These are phyloP conservation scores for Tricladium varicosporioides DNA, from an alignment of 2,329 filamentous ascomycete genomes.

Conservation along the genomic window DNA sequence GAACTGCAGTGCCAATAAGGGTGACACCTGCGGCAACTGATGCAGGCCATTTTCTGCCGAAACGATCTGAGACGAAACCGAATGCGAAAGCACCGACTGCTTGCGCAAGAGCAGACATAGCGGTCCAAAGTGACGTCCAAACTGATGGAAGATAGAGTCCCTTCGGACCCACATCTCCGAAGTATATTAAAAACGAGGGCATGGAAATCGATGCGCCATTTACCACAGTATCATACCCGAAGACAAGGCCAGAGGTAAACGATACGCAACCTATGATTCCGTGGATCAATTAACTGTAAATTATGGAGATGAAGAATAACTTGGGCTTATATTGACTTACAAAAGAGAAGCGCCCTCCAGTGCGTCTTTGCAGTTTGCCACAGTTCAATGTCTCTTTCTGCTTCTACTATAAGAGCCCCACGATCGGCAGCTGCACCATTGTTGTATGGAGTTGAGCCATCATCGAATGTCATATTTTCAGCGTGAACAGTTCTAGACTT, in stretches of 20 bases:
- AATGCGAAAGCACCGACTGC: background rate
- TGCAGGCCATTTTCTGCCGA: constrained; percentile 1
- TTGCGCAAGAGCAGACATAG: constrained; percentile 4
- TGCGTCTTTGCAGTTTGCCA: background rate
- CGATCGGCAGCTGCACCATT: background rate
- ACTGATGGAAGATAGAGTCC: constrained; percentile 4
- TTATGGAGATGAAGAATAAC: too few relatives aligned
- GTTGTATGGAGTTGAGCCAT: background rate
- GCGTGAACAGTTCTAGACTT: background rate
- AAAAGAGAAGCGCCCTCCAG: background rate
- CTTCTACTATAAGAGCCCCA: background rate
- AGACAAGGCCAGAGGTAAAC: background rate
- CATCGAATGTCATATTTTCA: background rate
- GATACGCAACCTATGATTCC: background rate
- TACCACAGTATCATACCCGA: constrained; percentile 3
- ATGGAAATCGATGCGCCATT: constrained; percentile 6
- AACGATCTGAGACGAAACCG: constrained; percentile 1
- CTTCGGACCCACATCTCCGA: constrained; percentile 16
- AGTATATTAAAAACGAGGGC: constrained; percentile 4
- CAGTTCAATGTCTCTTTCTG: background rate
- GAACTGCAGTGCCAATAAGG: constrained; percentile 1
- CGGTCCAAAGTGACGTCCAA: constrained; percentile 6
- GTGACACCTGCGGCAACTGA: background rate
- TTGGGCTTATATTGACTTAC: background rate
- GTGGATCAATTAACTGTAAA: too few relatives aligned